Conservation (phyloP, 352 stramenopile genomes). For the Thraustochytrium sp. region DNA sequence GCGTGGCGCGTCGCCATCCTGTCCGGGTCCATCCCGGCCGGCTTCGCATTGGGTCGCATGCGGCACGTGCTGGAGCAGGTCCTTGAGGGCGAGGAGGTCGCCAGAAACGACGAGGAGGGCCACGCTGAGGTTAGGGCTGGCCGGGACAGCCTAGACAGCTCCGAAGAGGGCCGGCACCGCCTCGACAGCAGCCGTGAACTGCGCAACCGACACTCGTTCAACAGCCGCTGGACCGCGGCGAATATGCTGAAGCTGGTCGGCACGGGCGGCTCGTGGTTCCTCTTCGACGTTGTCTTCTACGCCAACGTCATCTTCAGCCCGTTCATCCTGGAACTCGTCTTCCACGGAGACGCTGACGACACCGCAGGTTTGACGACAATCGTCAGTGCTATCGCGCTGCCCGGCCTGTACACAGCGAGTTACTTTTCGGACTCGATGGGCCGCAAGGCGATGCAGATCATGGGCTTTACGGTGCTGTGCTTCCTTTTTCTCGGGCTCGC, state of each 20-base stretch:
- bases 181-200: conserved; percentile 45
- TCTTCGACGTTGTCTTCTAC: conserved; percentile 83
- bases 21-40: conserved; percentile 7
- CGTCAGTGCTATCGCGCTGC: conserved; percentile 64
- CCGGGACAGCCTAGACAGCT: background rate
- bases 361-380: conserved; percentile 63
- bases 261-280: conserved; percentile 75
- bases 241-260: conserved; percentile 62
- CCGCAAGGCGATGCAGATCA: conserved; percentile 69
- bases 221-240: conserved; percentile 51
- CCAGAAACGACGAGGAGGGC: background rate
- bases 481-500: conserved; percentile 58
- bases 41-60: background rate
- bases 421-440: conserved; percentile 62
- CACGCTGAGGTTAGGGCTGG: background rate
- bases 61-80: conserved; percentile 21
- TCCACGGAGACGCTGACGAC: conserved; percentile 54
- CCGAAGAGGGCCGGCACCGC: conserved; percentile 51
- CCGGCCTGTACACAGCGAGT: conserved; percentile 62
- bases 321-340: conserved; percentile 60
- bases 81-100: background rate
- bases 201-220: conserved; percentile 32
- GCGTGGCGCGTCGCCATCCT: conserved; percentile 35
- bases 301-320: conserved; percentile 77
- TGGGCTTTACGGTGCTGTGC: conserved; percentile 66